Evolutionary conservation across 108 stramenopile species (phyloP).

Genomic region (Cyclotella distinguenda): DNA sequence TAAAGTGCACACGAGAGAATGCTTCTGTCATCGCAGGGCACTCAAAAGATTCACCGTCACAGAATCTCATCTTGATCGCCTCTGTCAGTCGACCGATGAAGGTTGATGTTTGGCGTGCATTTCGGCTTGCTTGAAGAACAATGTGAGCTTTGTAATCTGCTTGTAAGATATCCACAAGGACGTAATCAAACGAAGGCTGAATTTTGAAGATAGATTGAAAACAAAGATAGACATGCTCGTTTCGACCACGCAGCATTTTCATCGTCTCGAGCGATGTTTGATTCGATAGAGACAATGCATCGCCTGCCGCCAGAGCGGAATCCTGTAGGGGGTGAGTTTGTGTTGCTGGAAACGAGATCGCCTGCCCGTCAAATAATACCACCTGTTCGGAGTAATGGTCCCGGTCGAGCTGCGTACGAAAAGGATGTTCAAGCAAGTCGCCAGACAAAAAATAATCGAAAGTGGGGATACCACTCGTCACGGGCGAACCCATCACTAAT

Average conservation of each 20-base stretch:
- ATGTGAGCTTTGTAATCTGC: slow-evolving; percentile 36
- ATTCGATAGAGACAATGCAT: slow-evolving; percentile 20
- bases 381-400: slow-evolving; percentile 71
- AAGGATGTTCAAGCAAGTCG: slow-evolving; percentile 43
- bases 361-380: slow-evolving; percentile 60
- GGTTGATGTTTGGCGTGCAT: slow-evolving; percentile 36
- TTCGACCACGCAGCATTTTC: slow-evolving; percentile 17
- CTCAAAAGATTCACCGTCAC: slow-evolving; percentile 1
- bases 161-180: slow-evolving; percentile 49
- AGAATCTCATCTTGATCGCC: slow-evolving; percentile 16
- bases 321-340: slow-evolving; percentile 24
- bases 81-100: slow-evolving; percentile 14
- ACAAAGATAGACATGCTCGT: slow-evolving; percentile 44
- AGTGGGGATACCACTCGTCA: slow-evolving; percentile 27
- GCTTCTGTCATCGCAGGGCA: slow-evolving; percentile 8
- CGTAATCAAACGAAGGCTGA: slow-evolving; percentile 61
- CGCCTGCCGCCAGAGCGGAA: slow-evolving; percentile 22
- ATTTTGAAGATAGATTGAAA: slow-evolving; percentile 74
- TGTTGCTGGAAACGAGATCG: slow-evolving; percentile 27
- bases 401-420: slow-evolving; percentile 14
- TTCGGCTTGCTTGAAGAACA: slow-evolving; percentile 50
- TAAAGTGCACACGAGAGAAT: slow-evolving; percentile 21
- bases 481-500: slow-evolving; percentile 43
- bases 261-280: slow-evolving; percentile 10
- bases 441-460: slow-evolving; percentile 49